Evolutionary conservation across 352 stramenopile genomes (phyloP), one percentile per base, ranked within the genome.

Genomic region (Thraustochytrium sp.): DNA sequence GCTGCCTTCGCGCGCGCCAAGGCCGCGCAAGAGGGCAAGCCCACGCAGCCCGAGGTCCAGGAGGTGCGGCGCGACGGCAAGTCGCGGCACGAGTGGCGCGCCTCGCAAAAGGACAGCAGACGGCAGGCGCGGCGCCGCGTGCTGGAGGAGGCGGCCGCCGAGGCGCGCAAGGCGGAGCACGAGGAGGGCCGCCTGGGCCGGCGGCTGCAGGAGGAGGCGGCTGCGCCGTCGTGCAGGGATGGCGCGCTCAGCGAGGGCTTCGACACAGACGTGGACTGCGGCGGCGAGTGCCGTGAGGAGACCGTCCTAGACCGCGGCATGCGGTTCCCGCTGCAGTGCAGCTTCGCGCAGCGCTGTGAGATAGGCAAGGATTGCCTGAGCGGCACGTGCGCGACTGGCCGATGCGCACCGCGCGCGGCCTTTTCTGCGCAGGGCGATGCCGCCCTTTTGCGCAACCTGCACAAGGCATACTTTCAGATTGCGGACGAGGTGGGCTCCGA

Each of bases 261-360:
- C 34, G 68, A 80, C 3, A 65, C 68, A 8, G 68, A 80, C 2
- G 68, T 63, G 13, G 68, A 80, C 68, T 80, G 68, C 51, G 68
- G 68, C 31, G 68, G 68, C n/a, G 42, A 68, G 42, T 80, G 68
- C 34, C 29, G 68, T 5, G 53, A 64, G n/a, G n/a, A 13, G 13
- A 40, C 21, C 13, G 34, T 40, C 18, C 42, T 46, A 3, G 3
- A 61, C 37, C 53, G 31, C 49, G 68, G 68, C 18, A 2, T 80
- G 8, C 4, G 4, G 18, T 46, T 64, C 13, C 48, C 37, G 34
- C 51, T 16, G 13, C 18, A 13, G 18, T 80, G 68, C 68, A 31
- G 46, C 34, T 80, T 65, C 23, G 68, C 68, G 0, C 68, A 80
- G 42, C 18, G 31, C 4, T 80, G 68, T 26, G n/a, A 80, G n/a